Evolutionary conservation across 805 yeast genomes (phyloP).

Genomic region (Candida ortonii): DNA sequence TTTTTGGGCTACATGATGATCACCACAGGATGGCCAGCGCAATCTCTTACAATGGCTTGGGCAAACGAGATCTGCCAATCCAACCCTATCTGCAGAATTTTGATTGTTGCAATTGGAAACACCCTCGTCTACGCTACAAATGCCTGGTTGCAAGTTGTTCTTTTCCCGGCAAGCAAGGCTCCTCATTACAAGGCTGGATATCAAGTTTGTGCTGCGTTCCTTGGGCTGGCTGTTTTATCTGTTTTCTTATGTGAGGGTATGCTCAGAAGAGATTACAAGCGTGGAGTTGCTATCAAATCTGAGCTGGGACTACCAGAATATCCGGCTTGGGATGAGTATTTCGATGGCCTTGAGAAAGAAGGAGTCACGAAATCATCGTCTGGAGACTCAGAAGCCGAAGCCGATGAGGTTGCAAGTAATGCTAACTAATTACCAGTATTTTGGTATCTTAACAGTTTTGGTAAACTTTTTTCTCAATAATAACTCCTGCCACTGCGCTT

Average conservation of each 20-base stretch:
- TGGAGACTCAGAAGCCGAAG: too few relatives aligned
- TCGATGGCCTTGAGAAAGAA: slow-evolving; percentile 3
- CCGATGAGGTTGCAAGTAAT: too few relatives aligned
- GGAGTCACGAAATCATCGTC: not conserved
- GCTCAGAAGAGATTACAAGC: slow-evolving; percentile 7
- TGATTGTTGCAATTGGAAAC: slow-evolving; percentile 24
- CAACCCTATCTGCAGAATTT: slow-evolving; percentile 23
- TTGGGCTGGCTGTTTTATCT: slow-evolving; percentile 8
- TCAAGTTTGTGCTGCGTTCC: slow-evolving; percentile 11
- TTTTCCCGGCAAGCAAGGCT: slow-evolving; percentile 33
- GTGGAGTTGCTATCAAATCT: slow-evolving; percentile 7
- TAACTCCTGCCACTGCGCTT: too few relatives aligned
- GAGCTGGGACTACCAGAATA: slow-evolving; percentile 7
- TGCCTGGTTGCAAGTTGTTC: slow-evolving; percentile 28
- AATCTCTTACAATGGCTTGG: slow-evolving; percentile 48
- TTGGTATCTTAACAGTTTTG: too few relatives aligned
- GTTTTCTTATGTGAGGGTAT: slow-evolving; percentile 7
- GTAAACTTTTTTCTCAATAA: too few relatives aligned
- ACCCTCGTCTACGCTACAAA: slow-evolving; percentile 17
- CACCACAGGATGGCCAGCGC: slow-evolving; percentile 37
- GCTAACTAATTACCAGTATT: too few relatives aligned
- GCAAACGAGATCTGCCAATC: slow-evolving; percentile 50
- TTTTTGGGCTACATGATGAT: slow-evolving; percentile 22
- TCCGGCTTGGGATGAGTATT: slow-evolving; percentile 10
- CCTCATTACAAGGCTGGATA: slow-evolving; percentile 25